Conservation (phyloP, 139 green algal genomes). For the Micractinium sp. region DNA sequence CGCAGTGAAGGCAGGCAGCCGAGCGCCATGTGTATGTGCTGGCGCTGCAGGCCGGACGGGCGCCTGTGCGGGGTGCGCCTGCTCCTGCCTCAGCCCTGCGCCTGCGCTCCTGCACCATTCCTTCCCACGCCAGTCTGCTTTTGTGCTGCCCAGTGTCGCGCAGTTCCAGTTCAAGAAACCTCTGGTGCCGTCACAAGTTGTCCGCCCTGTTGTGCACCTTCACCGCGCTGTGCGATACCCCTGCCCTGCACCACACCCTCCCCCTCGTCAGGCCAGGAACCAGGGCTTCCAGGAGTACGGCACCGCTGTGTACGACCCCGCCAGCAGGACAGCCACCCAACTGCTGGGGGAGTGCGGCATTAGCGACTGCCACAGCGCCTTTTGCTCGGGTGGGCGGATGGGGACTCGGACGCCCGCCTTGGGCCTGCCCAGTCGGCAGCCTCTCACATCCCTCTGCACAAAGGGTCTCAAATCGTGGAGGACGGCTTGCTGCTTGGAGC, state of each 20-base stretch:
- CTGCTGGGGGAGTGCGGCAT: neutral
- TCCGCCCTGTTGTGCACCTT: neutral
- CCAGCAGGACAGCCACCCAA: neutral
- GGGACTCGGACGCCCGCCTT: no score
- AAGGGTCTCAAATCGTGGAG: no score
- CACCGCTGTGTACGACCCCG: neutral
- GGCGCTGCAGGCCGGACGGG: no score
- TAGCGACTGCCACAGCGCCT: conserved; percentile 20
- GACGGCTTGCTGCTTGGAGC: no score
- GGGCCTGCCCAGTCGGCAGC: no score
- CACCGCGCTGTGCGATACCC: neutral
- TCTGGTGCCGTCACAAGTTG: no score
- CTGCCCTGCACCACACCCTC: neutral
- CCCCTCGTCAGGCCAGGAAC: neutral
- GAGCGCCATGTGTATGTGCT: neutral
- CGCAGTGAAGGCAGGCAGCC: neutral
- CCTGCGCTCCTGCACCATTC: no score
- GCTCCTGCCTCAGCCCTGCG: neutral
- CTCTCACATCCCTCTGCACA: no score
- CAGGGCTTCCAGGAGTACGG: conserved; percentile 11
- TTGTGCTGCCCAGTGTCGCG: no score
- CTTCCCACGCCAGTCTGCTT: no score
- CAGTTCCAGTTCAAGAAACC: no score
- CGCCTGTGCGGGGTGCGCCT: neutral
- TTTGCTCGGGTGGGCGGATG: neutral